phyloP scores from a whole-genome alignment of 495 filamentous ascomycete genomes.

The Talaromyces trachyspermus region DNA sequence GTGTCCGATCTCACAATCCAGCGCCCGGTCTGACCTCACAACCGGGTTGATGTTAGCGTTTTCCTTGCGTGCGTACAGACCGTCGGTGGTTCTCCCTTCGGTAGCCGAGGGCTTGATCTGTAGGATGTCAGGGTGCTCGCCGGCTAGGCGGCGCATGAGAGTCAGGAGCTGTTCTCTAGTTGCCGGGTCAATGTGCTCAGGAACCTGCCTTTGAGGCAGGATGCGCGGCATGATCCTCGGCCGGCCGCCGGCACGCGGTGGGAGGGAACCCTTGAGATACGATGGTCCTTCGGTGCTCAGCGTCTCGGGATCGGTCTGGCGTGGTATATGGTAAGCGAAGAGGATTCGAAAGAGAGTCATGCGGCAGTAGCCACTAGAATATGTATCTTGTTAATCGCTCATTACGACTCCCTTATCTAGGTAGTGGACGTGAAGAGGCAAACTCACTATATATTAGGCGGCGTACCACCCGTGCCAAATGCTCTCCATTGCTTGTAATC shows the following conservation, averaged over 20 bases:
- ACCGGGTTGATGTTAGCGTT: not conserved
- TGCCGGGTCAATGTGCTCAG: not conserved
- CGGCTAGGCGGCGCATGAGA: not conserved
- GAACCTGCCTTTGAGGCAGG: conserved; percentile 1
- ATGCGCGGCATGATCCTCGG: conserved; percentile 6
- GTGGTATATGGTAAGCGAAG: conserved; percentile 5
- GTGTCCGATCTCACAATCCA: not conserved
- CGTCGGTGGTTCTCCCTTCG: conserved; percentile 2
- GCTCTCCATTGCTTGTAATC: conserved; percentile 8
- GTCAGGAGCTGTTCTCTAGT: not conserved
- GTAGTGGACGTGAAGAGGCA: not conserved
- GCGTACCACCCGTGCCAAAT: conserved; percentile 3
- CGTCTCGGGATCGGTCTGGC: conserved; percentile 1
- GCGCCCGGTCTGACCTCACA: not conserved
- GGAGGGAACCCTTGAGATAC: not conserved
- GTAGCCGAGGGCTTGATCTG: not conserved
- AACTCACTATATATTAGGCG: conserved; percentile 5
- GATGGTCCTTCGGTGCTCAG: conserved; percentile 2
- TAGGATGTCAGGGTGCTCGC: not conserved
- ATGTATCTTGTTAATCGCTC: not conserved
- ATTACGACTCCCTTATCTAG: not conserved
- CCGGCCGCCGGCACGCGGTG: not conserved
- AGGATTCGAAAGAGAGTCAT: conserved; percentile 4
- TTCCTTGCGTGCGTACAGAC: not conserved
- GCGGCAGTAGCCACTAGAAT: conserved; percentile 5